These are phyloP conservation scores for Pseudocercospora macadamiae DNA, from an alignment of 2,329 filamentous ascomycete genomes.

Conservation along the genomic window DNA sequence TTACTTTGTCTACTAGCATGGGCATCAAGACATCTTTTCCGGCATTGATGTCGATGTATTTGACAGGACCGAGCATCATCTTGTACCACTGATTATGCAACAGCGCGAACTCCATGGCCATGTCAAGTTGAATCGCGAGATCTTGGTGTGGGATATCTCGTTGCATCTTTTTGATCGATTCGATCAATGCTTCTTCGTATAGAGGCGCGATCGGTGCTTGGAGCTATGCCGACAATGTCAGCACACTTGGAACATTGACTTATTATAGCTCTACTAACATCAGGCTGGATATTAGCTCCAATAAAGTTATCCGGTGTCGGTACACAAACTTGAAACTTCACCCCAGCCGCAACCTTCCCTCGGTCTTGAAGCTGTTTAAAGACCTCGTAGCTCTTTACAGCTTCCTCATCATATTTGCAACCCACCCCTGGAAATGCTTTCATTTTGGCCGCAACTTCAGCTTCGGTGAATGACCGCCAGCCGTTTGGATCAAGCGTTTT, in stretches of 20 bases:
- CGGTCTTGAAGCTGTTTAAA: constrained; percentile 36
- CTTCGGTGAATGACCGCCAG: not conserved
- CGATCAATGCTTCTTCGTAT: not conserved
- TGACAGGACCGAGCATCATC: constrained; percentile 13
- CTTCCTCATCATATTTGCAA: constrained; percentile 38
- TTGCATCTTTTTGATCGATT: not conserved
- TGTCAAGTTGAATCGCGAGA: constrained; percentile 37
- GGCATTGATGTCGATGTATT: constrained; percentile 35
- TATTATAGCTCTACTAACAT: not conserved
- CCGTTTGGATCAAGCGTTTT: not conserved
- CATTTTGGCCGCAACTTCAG: not conserved
- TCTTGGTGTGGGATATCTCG: constrained; percentile 36
- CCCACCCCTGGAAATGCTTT: constrained; percentile 11
- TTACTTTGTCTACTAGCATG: constrained; percentile 33
- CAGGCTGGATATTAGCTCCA: not conserved
- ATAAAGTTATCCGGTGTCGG: constrained; percentile 26
- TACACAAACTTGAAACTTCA: constrained; percentile 39
- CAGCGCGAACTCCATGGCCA: not conserved
- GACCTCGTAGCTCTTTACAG: constrained; percentile 36
- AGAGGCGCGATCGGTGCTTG: not conserved
- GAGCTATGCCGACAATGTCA: not conserved
- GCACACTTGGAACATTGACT: not conserved
- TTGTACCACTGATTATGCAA: not conserved
- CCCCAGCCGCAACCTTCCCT: constrained; percentile 32
- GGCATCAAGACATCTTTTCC: constrained; percentile 34